These are phyloP conservation scores for Globisporangium alternatum DNA, from an alignment of 352 stramenopile genomes.

Conservation along the genomic window DNA sequence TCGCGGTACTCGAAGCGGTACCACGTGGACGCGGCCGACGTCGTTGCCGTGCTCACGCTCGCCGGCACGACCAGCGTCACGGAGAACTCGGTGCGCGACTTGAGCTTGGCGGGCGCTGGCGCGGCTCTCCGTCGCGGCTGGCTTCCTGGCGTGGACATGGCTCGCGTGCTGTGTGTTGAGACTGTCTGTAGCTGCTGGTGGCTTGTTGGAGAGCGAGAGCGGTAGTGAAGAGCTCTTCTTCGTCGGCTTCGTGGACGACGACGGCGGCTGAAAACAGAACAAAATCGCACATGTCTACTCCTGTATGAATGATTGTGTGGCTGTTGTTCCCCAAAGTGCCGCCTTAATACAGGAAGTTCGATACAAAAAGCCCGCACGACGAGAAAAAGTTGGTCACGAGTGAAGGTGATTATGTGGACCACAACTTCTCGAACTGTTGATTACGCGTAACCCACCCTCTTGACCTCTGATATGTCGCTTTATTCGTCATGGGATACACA, in stretches of 20 bases:
- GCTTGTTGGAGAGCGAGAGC: neutral
- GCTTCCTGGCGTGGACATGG: neutral
- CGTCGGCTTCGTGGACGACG: neutral
- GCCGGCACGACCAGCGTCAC: slow-evolving; percentile 62
- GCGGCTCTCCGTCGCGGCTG: slow-evolving; percentile 8
- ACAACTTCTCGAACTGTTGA: neutral
- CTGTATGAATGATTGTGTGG: neutral
- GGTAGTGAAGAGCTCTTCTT: slow-evolving; percentile 1
- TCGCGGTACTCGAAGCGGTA: slow-evolving; percentile 79
- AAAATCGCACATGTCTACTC: neutral
- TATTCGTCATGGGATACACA: neutral
- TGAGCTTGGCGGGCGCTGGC: slow-evolving; percentile 66
- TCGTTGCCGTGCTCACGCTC: slow-evolving; percentile 8
- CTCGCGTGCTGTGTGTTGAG: neutral
- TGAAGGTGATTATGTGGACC: neutral
- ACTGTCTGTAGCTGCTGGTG: neutral
- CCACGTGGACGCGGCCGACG: slow-evolving; percentile 22
- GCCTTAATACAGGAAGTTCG: neutral
- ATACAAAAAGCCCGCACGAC: neutral
- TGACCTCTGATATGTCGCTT: no score
- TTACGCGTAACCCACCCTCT: no score
- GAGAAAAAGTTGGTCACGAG: neutral
- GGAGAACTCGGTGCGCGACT: slow-evolving; percentile 77
- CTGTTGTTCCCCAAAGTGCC: neutral
- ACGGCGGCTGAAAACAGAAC: neutral